phyloP scores from a whole-genome alignment of 495 filamentous ascomycete genomes.

The Xylaria intraflava region DNA sequence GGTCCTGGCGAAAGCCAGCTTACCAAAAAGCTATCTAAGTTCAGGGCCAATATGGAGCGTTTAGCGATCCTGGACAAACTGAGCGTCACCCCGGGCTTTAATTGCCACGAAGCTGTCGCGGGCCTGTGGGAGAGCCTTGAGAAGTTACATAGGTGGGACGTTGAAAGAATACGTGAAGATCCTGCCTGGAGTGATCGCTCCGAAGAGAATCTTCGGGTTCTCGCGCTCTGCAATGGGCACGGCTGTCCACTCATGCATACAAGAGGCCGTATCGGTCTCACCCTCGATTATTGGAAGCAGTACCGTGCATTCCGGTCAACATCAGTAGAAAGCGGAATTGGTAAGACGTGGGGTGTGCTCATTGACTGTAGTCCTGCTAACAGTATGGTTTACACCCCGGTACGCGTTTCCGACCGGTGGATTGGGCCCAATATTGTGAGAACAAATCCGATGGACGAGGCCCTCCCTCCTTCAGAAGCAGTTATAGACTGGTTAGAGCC shows the following conservation, averaged over 20 bases:
- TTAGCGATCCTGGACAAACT: conserved; percentile 73
- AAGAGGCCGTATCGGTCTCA: conserved; percentile 62
- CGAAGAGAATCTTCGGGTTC: conserved; percentile 46
- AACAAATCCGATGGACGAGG: conserved; percentile 29
- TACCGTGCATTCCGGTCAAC: conserved; percentile 43
- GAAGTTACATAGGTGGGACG: conserved; percentile 60
- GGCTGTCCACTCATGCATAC: conserved; percentile 77
- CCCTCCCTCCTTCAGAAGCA: conserved; percentile 36
- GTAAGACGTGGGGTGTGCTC: conserved; percentile 51
- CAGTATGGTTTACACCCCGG: conserved; percentile 45
- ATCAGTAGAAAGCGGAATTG: conserved; percentile 21
- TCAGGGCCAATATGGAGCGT: conserved; percentile 74
- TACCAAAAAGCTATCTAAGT: conserved; percentile 58
- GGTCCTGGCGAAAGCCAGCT: conserved; percentile 40
- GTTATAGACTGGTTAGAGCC: conserved; percentile 65
- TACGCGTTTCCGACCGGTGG: conserved; percentile 63
- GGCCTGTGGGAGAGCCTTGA: conserved; percentile 65
- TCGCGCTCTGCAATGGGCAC: conserved; percentile 58
- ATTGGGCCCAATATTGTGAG: conserved; percentile 55
- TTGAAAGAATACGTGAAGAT: conserved; percentile 53
- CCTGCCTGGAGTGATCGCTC: conserved; percentile 36
- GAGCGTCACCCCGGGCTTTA: conserved; percentile 63
- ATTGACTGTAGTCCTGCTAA: conserved; percentile 55
- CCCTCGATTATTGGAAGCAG: conserved; percentile 81
- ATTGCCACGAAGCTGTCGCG: conserved; percentile 82